Percentiles rank a stretch among this genome's conserved stretches.
Conservation (phyloP, 2,329 filamentous ascomycete genomes). For the Hymenoscyphus fraxineus region DNA sequence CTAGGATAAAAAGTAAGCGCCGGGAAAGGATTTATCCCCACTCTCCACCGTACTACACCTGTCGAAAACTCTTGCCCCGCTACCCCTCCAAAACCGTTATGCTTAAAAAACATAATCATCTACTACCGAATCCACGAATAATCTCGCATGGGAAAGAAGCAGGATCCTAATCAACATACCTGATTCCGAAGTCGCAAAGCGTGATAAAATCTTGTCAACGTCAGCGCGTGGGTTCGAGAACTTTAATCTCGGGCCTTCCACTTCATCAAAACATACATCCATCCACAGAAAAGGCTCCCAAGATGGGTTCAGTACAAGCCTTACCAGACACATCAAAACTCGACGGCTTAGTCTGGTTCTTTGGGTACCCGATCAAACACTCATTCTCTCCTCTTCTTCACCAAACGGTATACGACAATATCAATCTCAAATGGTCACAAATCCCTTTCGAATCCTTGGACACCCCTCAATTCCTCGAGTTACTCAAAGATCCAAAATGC, state of each 20-base stretch:
- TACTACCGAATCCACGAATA: neutral
- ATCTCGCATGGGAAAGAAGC: neutral
- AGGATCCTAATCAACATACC: neutral
- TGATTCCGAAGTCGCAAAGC: too few species aligned
- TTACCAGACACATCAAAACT: slow-evolving; percentile 19
- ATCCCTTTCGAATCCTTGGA: slow-evolving; percentile 49
- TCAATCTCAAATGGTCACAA: slow-evolving; percentile 49
- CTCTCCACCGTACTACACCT: neutral
- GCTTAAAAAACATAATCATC: neutral
- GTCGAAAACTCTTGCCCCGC: neutral
- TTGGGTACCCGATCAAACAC: slow-evolving; percentile 50
- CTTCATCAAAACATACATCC: neutral
- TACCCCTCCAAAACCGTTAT: neutral
- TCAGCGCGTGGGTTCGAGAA: too few species aligned
- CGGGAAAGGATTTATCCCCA: neutral
- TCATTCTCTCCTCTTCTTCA: slow-evolving; percentile 54
- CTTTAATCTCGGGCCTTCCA: too few species aligned
- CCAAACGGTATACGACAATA: slow-evolving; percentile 46
- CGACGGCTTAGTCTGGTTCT: slow-evolving; percentile 37
- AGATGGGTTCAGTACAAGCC: slow-evolving; percentile 5
- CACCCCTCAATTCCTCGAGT: slow-evolving; percentile 44
- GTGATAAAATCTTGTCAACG: too few species aligned
- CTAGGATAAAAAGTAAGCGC: neutral
- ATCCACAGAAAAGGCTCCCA: neutral
- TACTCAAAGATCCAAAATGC: slow-evolving; percentile 55